Evolutionary conservation across 805 yeast species (phyloP).

Genomic region (Wickerhamiella australiensis): DNA sequence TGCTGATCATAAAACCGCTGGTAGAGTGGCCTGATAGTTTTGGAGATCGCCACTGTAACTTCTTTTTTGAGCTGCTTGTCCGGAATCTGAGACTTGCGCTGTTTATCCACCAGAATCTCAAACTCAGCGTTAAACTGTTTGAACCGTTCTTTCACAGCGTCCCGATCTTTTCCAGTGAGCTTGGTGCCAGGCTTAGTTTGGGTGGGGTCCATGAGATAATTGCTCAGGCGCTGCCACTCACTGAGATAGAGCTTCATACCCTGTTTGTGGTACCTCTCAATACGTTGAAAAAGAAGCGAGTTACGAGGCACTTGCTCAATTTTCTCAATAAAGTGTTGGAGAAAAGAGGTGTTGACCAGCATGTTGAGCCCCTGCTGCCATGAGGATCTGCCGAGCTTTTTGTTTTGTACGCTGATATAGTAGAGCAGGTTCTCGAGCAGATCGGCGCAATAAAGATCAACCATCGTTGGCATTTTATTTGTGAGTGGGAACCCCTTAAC

Average conservation of each 20-base stretch:
- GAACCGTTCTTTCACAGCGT: slow-evolving; percentile 72
- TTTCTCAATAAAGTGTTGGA: slow-evolving; percentile 28
- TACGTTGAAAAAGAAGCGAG: slow-evolving; percentile 18
- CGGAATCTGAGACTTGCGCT: slow-evolving; percentile 51
- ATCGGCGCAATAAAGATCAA: slow-evolving; percentile 55
- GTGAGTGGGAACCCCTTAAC: slow-evolving; percentile 33
- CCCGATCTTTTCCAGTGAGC: slow-evolving; percentile 56
- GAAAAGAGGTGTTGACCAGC: slow-evolving; percentile 21
- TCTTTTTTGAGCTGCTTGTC: slow-evolving; percentile 54
- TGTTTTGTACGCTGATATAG: slow-evolving; percentile 16
- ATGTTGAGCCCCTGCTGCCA: slow-evolving; percentile 34
- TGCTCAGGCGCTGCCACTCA: slow-evolving; percentile 68
- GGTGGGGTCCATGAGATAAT: slow-evolving; percentile 68
- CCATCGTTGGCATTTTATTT: slow-evolving; percentile 23
- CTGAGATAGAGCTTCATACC: slow-evolving; percentile 48
- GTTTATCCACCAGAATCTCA: slow-evolving; percentile 59
- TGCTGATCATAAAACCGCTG: slow-evolving; percentile 74
- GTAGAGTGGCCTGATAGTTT: slow-evolving; percentile 68
- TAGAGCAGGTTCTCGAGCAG: slow-evolving; percentile 67
- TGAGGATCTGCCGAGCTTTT: slow-evolving; percentile 19
- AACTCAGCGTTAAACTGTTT: slow-evolving; percentile 69
- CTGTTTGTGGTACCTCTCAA: slow-evolving; percentile 48
- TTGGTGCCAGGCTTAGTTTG: slow-evolving; percentile 38
- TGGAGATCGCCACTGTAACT: slow-evolving; percentile 53
- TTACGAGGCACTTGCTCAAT: slow-evolving; percentile 31